These are phyloP conservation scores for Mycena rosella DNA, from an alignment of 768 basidiomycete genomes.

Conservation along the genomic window DNA sequence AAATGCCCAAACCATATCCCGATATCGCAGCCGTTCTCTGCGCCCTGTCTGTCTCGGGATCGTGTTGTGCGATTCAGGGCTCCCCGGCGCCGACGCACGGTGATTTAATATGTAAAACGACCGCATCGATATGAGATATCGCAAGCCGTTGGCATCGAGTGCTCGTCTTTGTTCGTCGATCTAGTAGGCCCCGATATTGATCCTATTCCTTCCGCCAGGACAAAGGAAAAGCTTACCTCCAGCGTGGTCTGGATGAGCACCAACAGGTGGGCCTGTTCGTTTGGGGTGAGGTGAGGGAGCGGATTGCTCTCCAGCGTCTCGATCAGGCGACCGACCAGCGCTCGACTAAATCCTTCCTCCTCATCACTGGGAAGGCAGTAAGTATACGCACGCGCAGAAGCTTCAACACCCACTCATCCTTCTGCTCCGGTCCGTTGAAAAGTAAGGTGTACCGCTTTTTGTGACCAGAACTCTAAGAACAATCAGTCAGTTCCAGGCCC, in stretches of 20 bases:
- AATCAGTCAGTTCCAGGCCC: not conserved
- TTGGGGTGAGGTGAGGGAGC: conserved; percentile 77
- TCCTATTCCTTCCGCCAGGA: not conserved
- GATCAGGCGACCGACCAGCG: conserved; percentile 71
- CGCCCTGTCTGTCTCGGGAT: conserved; percentile 64
- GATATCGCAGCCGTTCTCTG: conserved; percentile 85
- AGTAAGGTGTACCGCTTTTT: conserved; percentile 63
- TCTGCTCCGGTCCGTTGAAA: conserved; percentile 61
- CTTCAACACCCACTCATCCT: conserved; percentile 57
- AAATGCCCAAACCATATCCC: conserved; percentile 98
- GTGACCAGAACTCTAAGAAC: conserved; percentile 30
- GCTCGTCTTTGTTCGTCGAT: conserved; percentile 93
- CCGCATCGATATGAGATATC: conserved; percentile 93
- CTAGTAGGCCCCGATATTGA: conserved; percentile 52
- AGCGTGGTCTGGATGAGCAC: conserved; percentile 90
- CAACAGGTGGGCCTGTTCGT: conserved; percentile 87
- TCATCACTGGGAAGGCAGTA: conserved; percentile 43
- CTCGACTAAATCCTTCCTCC: conserved; percentile 71
- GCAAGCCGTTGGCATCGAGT: conserved; percentile 90
- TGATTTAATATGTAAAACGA: conserved; percentile 90
- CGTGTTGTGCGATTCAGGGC: conserved; percentile 57
- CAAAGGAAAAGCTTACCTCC: conserved; percentile 64
- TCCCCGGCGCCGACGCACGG: conserved; percentile 65
- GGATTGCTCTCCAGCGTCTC: conserved; percentile 72
- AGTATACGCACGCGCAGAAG: not conserved